These are phyloP conservation scores for Eutrema salsugineum DNA, from an alignment of 441 rosid genomes.

Conservation along the genomic window DNA sequence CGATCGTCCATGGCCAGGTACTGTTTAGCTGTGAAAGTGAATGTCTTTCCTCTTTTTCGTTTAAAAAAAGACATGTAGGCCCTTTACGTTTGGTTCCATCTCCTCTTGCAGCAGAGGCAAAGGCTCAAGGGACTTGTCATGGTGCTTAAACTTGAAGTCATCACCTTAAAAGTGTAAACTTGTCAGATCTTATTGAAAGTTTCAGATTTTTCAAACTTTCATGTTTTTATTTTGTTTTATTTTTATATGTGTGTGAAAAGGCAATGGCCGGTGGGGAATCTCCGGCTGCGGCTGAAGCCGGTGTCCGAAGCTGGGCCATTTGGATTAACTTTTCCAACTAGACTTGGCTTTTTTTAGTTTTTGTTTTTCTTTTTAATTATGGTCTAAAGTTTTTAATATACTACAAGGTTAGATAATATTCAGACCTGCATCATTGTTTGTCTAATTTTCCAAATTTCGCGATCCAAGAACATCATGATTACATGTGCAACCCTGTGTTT, in stretches of 20 bases:
- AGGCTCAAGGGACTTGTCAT: slow-evolving; percentile 2
- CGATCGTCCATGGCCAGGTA: slow-evolving; percentile 30
- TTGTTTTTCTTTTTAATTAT: not conserved
- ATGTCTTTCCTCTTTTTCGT: slow-evolving; percentile 6
- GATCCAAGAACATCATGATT: slow-evolving; percentile 35
- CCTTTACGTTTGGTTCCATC: slow-evolving; percentile 17
- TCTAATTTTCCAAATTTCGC: slow-evolving; percentile 10
- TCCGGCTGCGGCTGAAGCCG: slow-evolving; percentile 14
- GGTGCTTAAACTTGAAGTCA: slow-evolving; percentile 25
- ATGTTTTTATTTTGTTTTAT: not conserved
- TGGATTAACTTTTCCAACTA: slow-evolving; percentile 19
- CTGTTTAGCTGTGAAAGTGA: slow-evolving; percentile 32
- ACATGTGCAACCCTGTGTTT: slow-evolving; percentile 34
- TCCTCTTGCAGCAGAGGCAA: slow-evolving; percentile 8
- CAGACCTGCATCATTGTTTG: slow-evolving; percentile 10
- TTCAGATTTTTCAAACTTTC: not conserved
- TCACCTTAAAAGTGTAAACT: slow-evolving; percentile 17
- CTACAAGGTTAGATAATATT: slow-evolving; percentile 12
- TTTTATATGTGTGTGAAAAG: not conserved
- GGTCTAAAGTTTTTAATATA: not conserved
- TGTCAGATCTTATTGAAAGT: slow-evolving; percentile 8
- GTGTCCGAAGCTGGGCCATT: slow-evolving; percentile 15
- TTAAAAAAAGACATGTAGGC: slow-evolving; percentile 8
- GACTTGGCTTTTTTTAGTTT: not conserved
- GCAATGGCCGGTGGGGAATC: slow-evolving; percentile 14